Percentiles rank a stretch among this genome's conserved stretches.
phyloP scores from a whole-genome alignment of 2,329 filamentous ascomycete species.

The Fusarium hainanense region DNA sequence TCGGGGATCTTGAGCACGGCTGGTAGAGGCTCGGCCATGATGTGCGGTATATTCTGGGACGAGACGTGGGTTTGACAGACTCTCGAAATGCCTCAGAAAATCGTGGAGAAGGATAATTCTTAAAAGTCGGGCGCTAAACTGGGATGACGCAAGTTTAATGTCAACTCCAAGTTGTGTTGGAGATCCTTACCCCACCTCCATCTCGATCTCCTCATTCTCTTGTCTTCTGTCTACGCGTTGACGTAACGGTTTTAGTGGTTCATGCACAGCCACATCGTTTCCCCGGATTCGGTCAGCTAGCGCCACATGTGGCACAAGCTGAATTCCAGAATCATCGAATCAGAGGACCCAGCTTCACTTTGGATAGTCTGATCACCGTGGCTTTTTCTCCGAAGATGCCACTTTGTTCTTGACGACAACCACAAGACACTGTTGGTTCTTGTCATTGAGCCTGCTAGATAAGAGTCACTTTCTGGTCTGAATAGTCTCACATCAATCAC shows the following conservation, averaged over 20 bases:
- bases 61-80: neutral
- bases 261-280: constrained; percentile 31
- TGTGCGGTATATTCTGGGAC: constrained; percentile 17
- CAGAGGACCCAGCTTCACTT: constrained; percentile 37
- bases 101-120: neutral
- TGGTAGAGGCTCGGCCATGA: constrained; percentile 71
- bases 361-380: constrained; percentile 42
- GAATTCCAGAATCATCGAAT: constrained; percentile 12
- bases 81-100: neutral
- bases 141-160: constrained; percentile 31
- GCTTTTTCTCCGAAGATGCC: constrained; percentile 49
- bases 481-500: neutral
- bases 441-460: constrained; percentile 20
- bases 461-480: neutral
- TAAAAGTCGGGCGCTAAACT: neutral
- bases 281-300: constrained; percentile 26
- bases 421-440: constrained; percentile 16
- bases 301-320: constrained; percentile 45
- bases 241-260: constrained; percentile 27
- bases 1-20: constrained; percentile 77
- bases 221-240: constrained; percentile 20
- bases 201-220: constrained; percentile 19
- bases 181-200: constrained; percentile 33
- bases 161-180: constrained; percentile 25
- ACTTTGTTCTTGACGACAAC: constrained; percentile 40